phyloP scores from a whole-genome alignment of 257 asterid genomes.

The Scutellaria barbata region DNA sequence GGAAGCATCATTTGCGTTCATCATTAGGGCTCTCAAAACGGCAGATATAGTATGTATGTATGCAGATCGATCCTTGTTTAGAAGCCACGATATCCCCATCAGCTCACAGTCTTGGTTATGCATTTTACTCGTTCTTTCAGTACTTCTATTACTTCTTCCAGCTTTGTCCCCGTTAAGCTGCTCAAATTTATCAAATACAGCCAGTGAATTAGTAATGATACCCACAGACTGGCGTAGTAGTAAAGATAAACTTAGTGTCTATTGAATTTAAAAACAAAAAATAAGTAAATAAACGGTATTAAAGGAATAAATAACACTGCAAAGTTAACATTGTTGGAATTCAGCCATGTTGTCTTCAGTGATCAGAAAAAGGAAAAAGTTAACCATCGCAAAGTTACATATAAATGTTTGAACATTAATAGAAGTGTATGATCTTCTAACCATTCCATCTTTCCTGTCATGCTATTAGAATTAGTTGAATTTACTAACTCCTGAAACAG shows the following conservation, averaged over 20 bases:
- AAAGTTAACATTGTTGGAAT: too few species aligned
- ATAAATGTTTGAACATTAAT: too few species aligned
- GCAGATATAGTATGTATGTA: conserved; percentile 81
- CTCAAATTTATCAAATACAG: conserved; percentile 6
- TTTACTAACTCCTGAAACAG: too few species aligned
- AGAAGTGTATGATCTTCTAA: too few species aligned
- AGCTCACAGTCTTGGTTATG: conserved; percentile 74
- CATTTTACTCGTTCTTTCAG: conserved; percentile 65
- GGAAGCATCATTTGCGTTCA: conserved; percentile 49
- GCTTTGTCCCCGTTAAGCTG: conserved; percentile 65
- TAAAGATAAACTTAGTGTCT: not conserved
- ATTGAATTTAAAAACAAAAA: too few species aligned
- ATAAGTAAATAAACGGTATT: too few species aligned
- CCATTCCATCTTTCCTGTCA: too few species aligned
- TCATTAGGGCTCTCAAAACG: conserved; percentile 86
- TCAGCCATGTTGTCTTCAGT: too few species aligned
- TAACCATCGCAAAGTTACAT: too few species aligned
- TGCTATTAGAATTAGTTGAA: too few species aligned
- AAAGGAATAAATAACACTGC: too few species aligned
- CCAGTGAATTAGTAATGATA: not conserved
- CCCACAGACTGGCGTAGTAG: not conserved
- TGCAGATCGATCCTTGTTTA: conserved; percentile 68
- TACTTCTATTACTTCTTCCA: conserved; percentile 44
- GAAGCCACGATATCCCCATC: conserved; percentile 95
- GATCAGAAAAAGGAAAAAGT: too few species aligned